Base-by-base conservation (phyloP, 768 basidiomycete species). In the Leccinum longicurvipes region DNA sequence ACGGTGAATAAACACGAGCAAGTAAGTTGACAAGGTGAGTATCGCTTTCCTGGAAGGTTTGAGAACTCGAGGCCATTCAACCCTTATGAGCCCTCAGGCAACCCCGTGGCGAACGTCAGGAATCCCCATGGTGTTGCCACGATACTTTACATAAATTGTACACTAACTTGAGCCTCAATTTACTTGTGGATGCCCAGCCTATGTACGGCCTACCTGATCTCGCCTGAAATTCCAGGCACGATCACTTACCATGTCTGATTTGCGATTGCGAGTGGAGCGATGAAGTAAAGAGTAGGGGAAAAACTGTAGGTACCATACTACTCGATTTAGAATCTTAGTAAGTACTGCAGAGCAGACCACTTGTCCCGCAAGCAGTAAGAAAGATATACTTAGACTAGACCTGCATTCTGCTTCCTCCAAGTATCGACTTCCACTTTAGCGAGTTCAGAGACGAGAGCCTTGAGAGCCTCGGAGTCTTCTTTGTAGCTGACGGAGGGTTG, bases 391-490 rank as follows among this genome's bases (percentile, higher is more conserved):
- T 23, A 19, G 42, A 45, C n/a, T n/a, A 14, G 44, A 42, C 42
- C 27, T 11, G 45, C 36, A 52, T 23, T 53, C 50, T 49, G 41
- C 41, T 62, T 15, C 25, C 50, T 28, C 32, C 12, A 29, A 23
- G 0, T 42, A 47, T 25, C 21, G 21, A 42, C 51, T 2, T 27
- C 50, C 7, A 19, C 19, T 27, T 23, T 56, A 21, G 29, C 44
- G 27, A 49, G 25, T 14, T 24, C 24, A 25, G 55, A 60, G 25
- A 67, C 53, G 27, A 63, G 28, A 44, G 47, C 41, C 47, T 32
- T 57, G 41, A 67, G 59, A 50, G 47, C 55, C 15, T 52, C n/a
- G 5, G 53, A 53, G 46, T 67, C 67, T 32, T 63, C 59, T 1
- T n/a, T 0, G 36, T 66, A 67, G 47, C 56, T 56, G 21, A 3